A percentile compares a stretch with the other conserved stretches of the same genome.
Evolutionary conservation across 1,139 yeast genomes (phyloP).

Genomic region (Sugiyamaella novakii): DNA sequence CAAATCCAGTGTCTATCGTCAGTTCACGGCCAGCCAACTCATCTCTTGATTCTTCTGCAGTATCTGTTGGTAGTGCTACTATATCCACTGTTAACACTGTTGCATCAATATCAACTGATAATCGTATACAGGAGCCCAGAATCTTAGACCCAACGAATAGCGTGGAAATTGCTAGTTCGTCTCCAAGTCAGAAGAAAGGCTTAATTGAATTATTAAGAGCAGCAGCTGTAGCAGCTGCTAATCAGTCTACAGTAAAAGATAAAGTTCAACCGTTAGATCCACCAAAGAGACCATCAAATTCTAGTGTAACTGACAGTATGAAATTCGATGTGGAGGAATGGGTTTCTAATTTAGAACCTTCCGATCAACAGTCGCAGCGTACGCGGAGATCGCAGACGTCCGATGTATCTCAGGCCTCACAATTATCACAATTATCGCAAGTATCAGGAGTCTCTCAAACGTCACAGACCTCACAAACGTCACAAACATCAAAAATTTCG

Average conservation of each 20-base stretch:
- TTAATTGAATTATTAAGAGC: conserved; percentile 11
- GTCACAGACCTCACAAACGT: background rate
- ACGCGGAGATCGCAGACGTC: conserved; percentile 1
- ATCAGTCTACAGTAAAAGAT: background rate
- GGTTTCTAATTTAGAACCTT: conserved; percentile 23
- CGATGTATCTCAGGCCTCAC: conserved; percentile 3
- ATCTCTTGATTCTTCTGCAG: background rate
- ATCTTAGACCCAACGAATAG: too few relatives aligned
- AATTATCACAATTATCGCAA: conserved; percentile 4
- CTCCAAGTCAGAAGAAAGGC: conserved; percentile 8
- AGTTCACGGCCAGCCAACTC: too few relatives aligned
- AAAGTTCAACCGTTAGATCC: background rate
- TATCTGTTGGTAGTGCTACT: too few relatives aligned
- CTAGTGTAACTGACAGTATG: conserved; percentile 6
- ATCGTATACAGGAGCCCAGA: too few relatives aligned
- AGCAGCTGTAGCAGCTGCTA: conserved; percentile 9
- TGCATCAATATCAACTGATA: too few relatives aligned
- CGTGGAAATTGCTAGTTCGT: conserved; percentile 1
- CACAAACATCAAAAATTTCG: background rate
- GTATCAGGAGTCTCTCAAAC: background rate
- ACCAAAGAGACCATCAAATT: conserved; percentile 1
- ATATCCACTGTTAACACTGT: too few relatives aligned
- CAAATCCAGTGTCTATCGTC: too few relatives aligned
- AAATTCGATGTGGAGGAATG: conserved; percentile 27
- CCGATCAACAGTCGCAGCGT: conserved; percentile 18